A percentile compares a stretch with the other conserved stretches of the same genome.
phyloP scores from a whole-genome alignment of 1,139 yeast species.

The Lizanozyma gosingica region DNA sequence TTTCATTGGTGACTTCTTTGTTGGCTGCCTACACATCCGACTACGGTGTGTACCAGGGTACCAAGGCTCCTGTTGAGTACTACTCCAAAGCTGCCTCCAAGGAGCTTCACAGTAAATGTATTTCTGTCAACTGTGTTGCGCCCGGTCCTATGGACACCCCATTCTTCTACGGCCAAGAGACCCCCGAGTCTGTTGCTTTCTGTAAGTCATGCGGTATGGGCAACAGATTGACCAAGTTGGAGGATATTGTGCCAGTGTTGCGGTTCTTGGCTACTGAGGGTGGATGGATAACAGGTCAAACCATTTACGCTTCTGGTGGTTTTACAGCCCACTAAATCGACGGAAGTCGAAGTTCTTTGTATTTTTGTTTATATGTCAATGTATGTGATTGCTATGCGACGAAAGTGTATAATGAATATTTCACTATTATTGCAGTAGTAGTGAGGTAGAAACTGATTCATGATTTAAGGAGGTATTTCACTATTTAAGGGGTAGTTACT shows the following conservation, averaged over 20 bases:
- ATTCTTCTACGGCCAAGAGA: slow-evolving; percentile 55
- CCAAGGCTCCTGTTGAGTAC: slow-evolving; percentile 55
- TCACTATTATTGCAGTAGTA: no score
- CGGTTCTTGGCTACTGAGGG: slow-evolving; percentile 57
- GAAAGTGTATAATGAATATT: no score
- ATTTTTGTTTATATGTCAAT: no score
- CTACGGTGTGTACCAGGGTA: slow-evolving; percentile 51
- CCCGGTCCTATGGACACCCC: slow-evolving; percentile 74
- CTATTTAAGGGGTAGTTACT: no score
- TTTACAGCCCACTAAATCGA: slow-evolving; percentile 46
- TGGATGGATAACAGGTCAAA: slow-evolving; percentile 64
- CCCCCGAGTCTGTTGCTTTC: slow-evolving; percentile 41
- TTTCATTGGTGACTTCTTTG: slow-evolving; percentile 52
- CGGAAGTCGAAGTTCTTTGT: no score
- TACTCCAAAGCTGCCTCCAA: slow-evolving; percentile 50
- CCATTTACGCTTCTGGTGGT: slow-evolving; percentile 57
- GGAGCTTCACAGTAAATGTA: slow-evolving; percentile 39
- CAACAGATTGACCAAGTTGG: slow-evolving; percentile 45
- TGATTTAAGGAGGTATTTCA: no score
- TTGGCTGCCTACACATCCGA: slow-evolving; percentile 57
- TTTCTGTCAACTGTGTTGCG: slow-evolving; percentile 51
- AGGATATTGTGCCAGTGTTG: slow-evolving; percentile 57
- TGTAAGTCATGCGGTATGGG: slow-evolving; percentile 43
- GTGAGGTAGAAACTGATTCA: no score
- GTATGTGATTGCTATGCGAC: no score